Percentiles rank a stretch among this genome's conserved stretches.
Conservation (phyloP, 2,329 filamentous ascomycete genomes). For the Penicillium sp. region DNA sequence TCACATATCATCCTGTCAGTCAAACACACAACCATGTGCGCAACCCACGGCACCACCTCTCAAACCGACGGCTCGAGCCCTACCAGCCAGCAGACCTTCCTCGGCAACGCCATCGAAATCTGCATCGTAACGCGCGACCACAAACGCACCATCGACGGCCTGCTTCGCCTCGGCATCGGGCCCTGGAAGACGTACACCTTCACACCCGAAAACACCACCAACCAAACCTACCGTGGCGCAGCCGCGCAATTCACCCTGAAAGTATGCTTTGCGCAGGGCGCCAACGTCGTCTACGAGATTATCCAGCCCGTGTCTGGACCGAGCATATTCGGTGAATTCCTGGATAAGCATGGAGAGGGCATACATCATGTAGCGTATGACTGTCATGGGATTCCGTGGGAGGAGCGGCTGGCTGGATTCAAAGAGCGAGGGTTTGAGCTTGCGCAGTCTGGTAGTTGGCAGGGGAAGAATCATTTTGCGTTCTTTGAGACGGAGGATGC, state of each 20-base stretch:
- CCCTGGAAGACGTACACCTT: slow-evolving; percentile 7
- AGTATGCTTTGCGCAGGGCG: slow-evolving; percentile 6
- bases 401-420: background rate
- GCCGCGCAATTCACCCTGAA: slow-evolving; percentile 1
- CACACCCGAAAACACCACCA: slow-evolving; percentile 1
- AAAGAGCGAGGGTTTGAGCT: slow-evolving; percentile 1
- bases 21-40: background rate
- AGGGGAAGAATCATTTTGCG: background rate
- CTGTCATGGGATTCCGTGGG: slow-evolving; percentile 1
- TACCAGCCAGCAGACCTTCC: background rate
- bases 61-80: background rate
- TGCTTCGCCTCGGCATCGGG: slow-evolving; percentile 1
- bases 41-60: background rate
- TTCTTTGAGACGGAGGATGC: slow-evolving; percentile 4
- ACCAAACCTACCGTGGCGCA: slow-evolving; percentile 2
- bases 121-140: slow-evolving; percentile 6
- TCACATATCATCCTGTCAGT: background rate
- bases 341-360: slow-evolving; percentile 2
- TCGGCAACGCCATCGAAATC: slow-evolving; percentile 6
- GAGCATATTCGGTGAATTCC: background rate
- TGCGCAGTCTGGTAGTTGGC: slow-evolving; percentile 2
- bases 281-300: slow-evolving; percentile 5
- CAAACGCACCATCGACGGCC: slow-evolving; percentile 6
- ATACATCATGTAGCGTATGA: slow-evolving; percentile 2
- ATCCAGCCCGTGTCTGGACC: slow-evolving; percentile 3